Conservation (phyloP, 306 rosid genomes). For the Sicyos edulis region DNA sequence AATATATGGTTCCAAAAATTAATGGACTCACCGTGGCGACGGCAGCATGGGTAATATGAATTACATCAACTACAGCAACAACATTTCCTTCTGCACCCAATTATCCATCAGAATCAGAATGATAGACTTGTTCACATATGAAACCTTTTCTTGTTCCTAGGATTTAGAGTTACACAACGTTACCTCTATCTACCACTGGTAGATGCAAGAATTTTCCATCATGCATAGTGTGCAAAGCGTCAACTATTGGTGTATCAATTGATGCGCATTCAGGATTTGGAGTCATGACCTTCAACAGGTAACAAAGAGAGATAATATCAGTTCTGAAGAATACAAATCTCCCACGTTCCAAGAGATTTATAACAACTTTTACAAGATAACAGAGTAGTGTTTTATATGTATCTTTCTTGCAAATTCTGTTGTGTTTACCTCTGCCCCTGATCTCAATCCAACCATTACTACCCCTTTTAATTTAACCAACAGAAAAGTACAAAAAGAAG, state of each 20-base stretch:
- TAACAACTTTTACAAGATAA: background rate
- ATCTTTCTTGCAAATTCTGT: conserved; percentile 7
- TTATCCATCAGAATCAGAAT: conserved; percentile 27
- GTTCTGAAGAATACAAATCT: conserved; percentile 2
- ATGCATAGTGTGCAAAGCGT: conserved; percentile 91
- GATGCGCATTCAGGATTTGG: conserved; percentile 85
- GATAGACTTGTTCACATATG: conserved; percentile 1
- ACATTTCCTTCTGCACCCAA: conserved; percentile 63
- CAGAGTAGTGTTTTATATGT: background rate
- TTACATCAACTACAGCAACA: conserved; percentile 73
- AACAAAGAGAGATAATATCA: conserved; percentile 17
- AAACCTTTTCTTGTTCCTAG: conserved; percentile 3
- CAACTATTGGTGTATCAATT: conserved; percentile 81
- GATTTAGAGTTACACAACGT: background rate
- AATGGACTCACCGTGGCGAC: conserved; percentile 72
- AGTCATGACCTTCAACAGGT: conserved; percentile 71
- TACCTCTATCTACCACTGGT: conserved; percentile 85
- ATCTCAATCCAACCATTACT: background rate
- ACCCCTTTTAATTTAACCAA: background rate
- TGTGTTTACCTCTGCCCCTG: background rate
- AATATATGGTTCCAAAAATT: background rate
- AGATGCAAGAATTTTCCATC: conserved; percentile 90
- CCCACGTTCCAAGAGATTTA: background rate
- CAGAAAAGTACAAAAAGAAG: background rate
- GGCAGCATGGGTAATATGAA: conserved; percentile 88